Evolutionary conservation across 2,329 filamentous ascomycete species (phyloP), one percentile per base, ranked within the genome.

Genomic region (Kalmusia sp.): DNA sequence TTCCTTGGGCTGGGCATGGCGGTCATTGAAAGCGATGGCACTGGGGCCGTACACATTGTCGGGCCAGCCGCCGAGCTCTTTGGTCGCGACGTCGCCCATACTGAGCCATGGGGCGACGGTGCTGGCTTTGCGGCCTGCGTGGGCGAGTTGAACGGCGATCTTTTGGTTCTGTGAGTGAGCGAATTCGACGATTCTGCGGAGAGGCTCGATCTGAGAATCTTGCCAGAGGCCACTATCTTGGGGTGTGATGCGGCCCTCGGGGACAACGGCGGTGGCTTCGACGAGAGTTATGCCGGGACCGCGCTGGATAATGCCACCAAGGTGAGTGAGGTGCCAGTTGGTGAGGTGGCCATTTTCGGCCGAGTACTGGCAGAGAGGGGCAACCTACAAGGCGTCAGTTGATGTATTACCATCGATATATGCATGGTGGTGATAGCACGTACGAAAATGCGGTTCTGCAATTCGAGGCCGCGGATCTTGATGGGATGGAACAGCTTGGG

Each of bases 161-260:
- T 89, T 86, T 67, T 92, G 87, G 68, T 82, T 83, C 74, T 96
- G 92, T 22, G 84, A 86, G 77, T 96, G 92, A 2, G 89, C 85
- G 58, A 92, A 96, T 56, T 96, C 90, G 30, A 87, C 84, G 39
- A 93, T 83, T 54, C 84, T 83, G 68, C 82, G 84, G 52, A 96
- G 77, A 0, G 87, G 87, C 58, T 83, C 87, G 55, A 93, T 88
- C 72, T 97, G 93, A 28, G 83, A 86, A 72, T 96, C 93, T 57
- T 89, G 82, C 93, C 92, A 97, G 6, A 97, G 77, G 0, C 93
- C 92, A 11, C 79, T 77, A 70, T 93, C 90, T 71, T 93, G 82
- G 1, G 92, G 91, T 0, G 90, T 89, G 78, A 96, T 96, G 50
- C 93, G 85, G 24, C 92, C 92, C 62, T 93, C 86, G 5, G 90